phyloP scores from a whole-genome alignment of 208 protist species.

The Acanthamoeba castellanii region DNA sequence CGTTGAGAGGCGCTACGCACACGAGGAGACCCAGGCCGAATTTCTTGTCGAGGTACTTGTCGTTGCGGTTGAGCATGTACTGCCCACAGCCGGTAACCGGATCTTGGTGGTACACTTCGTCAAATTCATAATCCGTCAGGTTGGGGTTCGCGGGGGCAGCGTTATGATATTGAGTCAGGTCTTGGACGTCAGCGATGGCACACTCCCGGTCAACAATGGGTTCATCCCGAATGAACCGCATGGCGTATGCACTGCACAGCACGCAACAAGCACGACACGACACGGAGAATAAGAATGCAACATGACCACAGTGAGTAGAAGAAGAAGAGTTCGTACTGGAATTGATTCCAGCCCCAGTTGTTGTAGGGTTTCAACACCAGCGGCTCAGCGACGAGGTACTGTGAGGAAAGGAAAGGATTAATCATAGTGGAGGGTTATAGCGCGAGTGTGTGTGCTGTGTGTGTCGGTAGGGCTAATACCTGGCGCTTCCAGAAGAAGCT shows the following conservation, averaged over 20 bases:
- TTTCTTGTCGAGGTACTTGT: not conserved
- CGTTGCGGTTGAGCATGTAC: slow-evolving; percentile 42
- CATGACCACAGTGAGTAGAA: not conserved
- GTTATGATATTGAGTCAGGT: not conserved
- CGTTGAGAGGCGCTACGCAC: not conserved
- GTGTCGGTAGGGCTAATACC: not conserved
- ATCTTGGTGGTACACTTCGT: not conserved
- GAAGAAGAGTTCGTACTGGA: not conserved
- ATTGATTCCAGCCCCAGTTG: slow-evolving; percentile 31
- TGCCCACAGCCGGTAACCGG: not conserved
- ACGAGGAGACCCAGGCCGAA: slow-evolving; percentile 34
- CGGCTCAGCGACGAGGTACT: slow-evolving; percentile 44
- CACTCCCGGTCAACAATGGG: not conserved
- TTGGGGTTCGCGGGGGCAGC: not conserved
- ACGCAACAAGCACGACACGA: not conserved
- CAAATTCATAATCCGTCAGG: not conserved
- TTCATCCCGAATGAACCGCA: not conserved
- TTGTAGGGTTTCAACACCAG: slow-evolving; percentile 37
- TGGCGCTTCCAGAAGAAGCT: slow-evolving; percentile 69
- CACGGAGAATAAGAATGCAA: not conserved
- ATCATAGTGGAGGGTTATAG: too few species aligned
- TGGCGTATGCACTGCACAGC: not conserved
- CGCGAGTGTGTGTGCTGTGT: not conserved
- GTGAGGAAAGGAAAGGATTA: not conserved
- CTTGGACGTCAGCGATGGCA: not conserved